A percentile compares a stretch with the other conserved stretches of the same genome.
These are phyloP conservation scores for Hypoxylon rickii DNA, from an alignment of 495 filamentous ascomycete species.

Conservation along the genomic window DNA sequence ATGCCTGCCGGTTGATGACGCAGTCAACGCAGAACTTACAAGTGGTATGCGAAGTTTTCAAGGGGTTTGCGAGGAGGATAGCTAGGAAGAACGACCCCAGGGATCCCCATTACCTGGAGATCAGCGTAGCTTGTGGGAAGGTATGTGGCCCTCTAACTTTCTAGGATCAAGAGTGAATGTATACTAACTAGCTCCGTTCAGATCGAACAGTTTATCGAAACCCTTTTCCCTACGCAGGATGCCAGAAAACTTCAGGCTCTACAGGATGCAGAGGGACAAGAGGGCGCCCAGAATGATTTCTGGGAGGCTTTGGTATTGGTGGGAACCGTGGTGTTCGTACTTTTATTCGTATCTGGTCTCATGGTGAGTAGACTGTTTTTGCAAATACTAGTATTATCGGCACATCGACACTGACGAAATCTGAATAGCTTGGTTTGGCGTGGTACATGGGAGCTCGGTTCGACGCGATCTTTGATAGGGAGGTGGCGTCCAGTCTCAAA, in stretches of 20 bases:
- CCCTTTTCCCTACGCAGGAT: constrained; percentile 78
- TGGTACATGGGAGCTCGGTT: constrained; percentile 68
- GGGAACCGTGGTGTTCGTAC: constrained; percentile 35
- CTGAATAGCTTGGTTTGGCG: constrained; percentile 64
- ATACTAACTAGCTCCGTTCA: constrained; percentile 41
- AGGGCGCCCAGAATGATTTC: constrained; percentile 36
- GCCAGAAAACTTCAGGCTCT: constrained; percentile 48
- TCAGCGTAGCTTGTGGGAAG: constrained; percentile 87
- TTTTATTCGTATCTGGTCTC: constrained; percentile 45
- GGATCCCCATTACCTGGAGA: constrained; percentile 92
- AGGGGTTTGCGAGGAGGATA: constrained; percentile 74
- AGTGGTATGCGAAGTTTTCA: constrained; percentile 78
- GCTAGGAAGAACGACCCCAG: constrained; percentile 92
- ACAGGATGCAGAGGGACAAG: constrained; percentile 34
- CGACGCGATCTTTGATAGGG: constrained; percentile 50
- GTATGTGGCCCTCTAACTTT: constrained; percentile 52
- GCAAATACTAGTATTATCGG: background rate
- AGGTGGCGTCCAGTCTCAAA: constrained; percentile 35
- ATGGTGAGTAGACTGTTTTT: constrained; percentile 46
- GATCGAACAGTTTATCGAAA: constrained; percentile 98
- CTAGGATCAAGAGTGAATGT: background rate
- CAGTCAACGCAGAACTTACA: constrained; percentile 88
- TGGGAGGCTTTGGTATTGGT: constrained; percentile 45
- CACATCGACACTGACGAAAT: constrained; percentile 10
- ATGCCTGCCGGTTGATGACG: constrained; percentile 89